Evolutionary conservation across 164 flowering plant species (phyloP).

Genomic region (Cinnamomum micranthum): DNA sequence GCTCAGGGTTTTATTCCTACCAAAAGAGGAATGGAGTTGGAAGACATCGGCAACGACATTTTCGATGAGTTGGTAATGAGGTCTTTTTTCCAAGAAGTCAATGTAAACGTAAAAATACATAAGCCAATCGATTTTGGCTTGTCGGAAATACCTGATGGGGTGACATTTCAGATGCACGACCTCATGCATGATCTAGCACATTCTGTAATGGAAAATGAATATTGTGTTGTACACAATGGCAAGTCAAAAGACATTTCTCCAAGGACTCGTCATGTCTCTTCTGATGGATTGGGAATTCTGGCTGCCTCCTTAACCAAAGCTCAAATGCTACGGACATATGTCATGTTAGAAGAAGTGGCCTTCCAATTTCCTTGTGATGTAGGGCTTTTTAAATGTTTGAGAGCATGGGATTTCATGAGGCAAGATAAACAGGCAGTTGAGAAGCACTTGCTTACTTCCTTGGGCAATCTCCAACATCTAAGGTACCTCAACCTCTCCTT

Average conservation of each 20-base stretch:
- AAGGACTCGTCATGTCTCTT: slow-evolving; percentile 2
- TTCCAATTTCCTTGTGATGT: background rate
- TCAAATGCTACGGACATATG: background rate
- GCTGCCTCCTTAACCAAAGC: background rate
- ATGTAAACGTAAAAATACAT: no score
- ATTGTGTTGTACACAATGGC: background rate
- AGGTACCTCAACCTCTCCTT: slow-evolving; percentile 12
- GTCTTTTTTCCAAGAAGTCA: slow-evolving; percentile 3
- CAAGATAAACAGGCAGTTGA: background rate
- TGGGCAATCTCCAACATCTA: slow-evolving; percentile 13
- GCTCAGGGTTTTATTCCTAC: slow-evolving; percentile 1
- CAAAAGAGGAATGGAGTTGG: background rate
- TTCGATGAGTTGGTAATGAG: background rate
- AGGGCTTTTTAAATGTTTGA: background rate
- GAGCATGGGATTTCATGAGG: slow-evolving; percentile 5
- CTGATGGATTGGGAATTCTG: background rate
- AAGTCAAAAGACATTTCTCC: background rate
- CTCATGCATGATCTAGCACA: slow-evolving; percentile 7
- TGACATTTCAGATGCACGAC: slow-evolving; percentile 9
- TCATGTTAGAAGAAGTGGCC: background rate
- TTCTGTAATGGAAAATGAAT: background rate
- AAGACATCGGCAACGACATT: background rate
- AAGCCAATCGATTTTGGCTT: no score
- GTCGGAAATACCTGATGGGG: no score
- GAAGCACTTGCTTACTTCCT: background rate